A percentile compares a stretch with the other conserved stretches of the same genome.
These are phyloP conservation scores for Skeletonema marinoi DNA, from an alignment of 108 stramenopile species.

Conservation along the genomic window DNA sequence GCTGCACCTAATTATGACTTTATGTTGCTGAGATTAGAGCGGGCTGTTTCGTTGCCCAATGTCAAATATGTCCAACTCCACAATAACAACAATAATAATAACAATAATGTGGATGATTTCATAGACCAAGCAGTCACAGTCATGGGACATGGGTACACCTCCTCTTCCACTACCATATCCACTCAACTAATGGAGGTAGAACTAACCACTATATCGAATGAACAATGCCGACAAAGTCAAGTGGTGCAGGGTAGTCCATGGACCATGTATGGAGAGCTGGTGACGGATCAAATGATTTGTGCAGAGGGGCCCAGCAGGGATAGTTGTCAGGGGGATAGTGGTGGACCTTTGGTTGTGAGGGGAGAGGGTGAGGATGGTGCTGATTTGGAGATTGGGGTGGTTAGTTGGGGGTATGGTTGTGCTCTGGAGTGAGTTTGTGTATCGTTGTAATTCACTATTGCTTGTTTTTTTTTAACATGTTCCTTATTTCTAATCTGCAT, in stretches of 20 bases:
- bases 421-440: neutral
- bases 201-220: neutral
- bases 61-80: neutral
- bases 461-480: too few species aligned
- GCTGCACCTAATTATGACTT: conserved; percentile 5
- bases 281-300: conserved; percentile 19
- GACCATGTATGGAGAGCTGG: neutral
- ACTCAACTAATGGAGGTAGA: neutral
- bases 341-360: conserved; percentile 6
- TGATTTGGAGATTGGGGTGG: conserved; percentile 20
- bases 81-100: neutral
- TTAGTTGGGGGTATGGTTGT: neutral
- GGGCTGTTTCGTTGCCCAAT: neutral
- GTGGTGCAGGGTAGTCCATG: neutral
- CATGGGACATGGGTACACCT: conserved; percentile 6
- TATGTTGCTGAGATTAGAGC: neutral
- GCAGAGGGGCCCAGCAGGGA: neutral
- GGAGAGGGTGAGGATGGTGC: neutral
- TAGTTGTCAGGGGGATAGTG: conserved; percentile 16
- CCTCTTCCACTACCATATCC: neutral
- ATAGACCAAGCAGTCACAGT: neutral
- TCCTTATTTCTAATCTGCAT: too few species aligned
- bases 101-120: neutral
- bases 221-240: neutral
- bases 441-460: too few species aligned